phyloP scores from a whole-genome alignment of 176 grass and related monocot species.

The Olyra latifolia region DNA sequence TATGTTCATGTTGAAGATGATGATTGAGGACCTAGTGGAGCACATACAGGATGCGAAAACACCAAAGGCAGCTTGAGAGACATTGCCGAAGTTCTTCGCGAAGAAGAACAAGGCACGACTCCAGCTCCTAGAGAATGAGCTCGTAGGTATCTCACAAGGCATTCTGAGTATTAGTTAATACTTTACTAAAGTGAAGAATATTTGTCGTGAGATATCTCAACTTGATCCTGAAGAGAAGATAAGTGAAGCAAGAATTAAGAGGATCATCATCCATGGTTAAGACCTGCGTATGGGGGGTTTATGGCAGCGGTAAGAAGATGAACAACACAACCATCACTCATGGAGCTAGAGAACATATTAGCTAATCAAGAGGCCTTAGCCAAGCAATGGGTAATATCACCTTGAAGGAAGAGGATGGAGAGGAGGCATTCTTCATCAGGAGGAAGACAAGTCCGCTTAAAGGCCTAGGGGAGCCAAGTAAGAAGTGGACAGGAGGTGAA shows the following conservation, averaged over 20 bases:
- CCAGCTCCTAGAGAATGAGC: constrained; percentile 21
- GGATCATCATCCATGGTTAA: neutral
- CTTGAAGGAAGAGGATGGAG: neutral
- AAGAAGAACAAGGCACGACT: neutral
- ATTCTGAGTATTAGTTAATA: neutral
- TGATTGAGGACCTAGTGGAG: no score
- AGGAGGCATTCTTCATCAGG: neutral
- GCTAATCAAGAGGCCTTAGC: neutral
- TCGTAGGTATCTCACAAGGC: constrained; percentile 2
- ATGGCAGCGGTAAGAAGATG: neutral
- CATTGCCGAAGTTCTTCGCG: no score
- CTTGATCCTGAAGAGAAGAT: neutral
- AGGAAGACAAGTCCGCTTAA: no score
- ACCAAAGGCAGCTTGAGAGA: no score
- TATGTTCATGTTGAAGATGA: no score
- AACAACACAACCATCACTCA: neutral
- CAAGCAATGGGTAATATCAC: neutral
- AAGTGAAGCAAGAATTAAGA: neutral
- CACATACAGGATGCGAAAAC: no score
- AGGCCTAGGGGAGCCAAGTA: neutral
- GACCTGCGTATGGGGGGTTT: no score
- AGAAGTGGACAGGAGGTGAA: neutral
- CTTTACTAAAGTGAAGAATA: constrained; percentile 18
- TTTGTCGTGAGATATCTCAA: neutral
- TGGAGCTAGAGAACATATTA: neutral